These are phyloP conservation scores for Sphaerostilbella broomeana DNA, from an alignment of 2,329 filamentous ascomycete species.

Conservation along the genomic window DNA sequence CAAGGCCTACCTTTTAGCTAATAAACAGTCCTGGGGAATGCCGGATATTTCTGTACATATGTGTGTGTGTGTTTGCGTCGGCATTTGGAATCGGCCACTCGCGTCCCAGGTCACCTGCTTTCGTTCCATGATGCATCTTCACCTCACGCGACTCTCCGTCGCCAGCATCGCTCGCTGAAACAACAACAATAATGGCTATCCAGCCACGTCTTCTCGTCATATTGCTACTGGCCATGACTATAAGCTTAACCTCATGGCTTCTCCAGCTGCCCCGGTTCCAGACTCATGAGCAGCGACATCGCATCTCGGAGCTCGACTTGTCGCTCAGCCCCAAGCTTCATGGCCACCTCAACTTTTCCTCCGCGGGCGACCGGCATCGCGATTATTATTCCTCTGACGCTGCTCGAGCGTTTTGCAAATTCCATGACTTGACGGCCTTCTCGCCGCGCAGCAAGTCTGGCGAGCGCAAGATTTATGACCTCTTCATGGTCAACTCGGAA, in stretches of 20 bases:
- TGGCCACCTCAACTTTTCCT: slow-evolving; percentile 19
- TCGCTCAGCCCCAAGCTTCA: slow-evolving; percentile 16
- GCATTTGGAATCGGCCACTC: too few relatives aligned
- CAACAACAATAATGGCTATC: too few relatives aligned
- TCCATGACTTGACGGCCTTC: slow-evolving; percentile 29
- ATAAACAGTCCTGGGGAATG: too few relatives aligned
- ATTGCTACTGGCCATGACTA: slow-evolving; percentile 6
- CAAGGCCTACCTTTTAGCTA: too few relatives aligned
- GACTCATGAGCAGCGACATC: slow-evolving; percentile 16
- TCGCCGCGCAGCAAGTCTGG: slow-evolving; percentile 18
- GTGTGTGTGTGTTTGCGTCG: too few relatives aligned
- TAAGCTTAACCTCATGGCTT: slow-evolving; percentile 15
- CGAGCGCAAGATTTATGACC: slow-evolving; percentile 38
- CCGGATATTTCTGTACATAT: too few relatives aligned
- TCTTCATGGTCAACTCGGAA: slow-evolving; percentile 57
- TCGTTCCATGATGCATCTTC: too few relatives aligned
- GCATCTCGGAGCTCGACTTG: slow-evolving; percentile 19
- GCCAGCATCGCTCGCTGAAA: too few relatives aligned
- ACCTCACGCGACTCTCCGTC: too few relatives aligned
- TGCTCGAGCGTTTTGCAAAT: slow-evolving; percentile 23
- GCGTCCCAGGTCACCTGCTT: too few relatives aligned
- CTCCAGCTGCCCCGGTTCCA: slow-evolving; percentile 16
- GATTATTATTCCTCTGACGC: slow-evolving; percentile 25
- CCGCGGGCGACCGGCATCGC: slow-evolving; percentile 13
- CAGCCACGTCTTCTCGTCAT: too few relatives aligned